phyloP scores from a whole-genome alignment of 805 yeast genomes.

The Millerozyma miso region DNA sequence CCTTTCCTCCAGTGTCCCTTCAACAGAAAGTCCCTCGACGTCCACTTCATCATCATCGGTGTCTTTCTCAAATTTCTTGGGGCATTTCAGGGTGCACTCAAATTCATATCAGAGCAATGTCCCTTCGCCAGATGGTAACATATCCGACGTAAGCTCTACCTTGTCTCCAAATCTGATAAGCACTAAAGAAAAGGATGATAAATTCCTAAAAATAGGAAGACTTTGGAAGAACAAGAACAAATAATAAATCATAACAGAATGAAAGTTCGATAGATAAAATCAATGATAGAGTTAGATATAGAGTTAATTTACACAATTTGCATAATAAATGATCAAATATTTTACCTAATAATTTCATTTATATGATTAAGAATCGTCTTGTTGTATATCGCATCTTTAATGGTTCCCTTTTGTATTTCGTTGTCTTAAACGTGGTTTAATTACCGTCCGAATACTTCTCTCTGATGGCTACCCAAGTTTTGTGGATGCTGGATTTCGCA shows the following conservation, averaged over 20 bases:
- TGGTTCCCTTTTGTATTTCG: too few relatives aligned
- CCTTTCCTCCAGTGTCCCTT: not conserved
- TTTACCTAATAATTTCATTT: too few relatives aligned
- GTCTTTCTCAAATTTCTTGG: constrained; percentile 12
- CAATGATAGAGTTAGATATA: not conserved
- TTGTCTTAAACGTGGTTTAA: too few relatives aligned
- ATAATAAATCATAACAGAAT: constrained; percentile 1
- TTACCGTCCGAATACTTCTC: too few relatives aligned
- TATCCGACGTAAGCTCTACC: constrained; percentile 6
- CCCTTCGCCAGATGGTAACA: constrained; percentile 1
- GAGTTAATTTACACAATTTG: not conserved
- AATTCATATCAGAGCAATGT: constrained; percentile 1
- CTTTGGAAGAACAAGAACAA: constrained; percentile 6
- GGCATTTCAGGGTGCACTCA: constrained; percentile 11
- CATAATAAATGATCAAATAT: too few relatives aligned
- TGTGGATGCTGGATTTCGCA: constrained; percentile 4
- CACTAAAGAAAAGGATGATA: constrained; percentile 2
- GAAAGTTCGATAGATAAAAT: not conserved
- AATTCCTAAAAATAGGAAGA: constrained; percentile 3
- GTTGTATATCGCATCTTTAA: too few relatives aligned
- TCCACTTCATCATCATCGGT: constrained; percentile 3
- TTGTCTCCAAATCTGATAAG: constrained; percentile 5
- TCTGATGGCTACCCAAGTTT: not conserved
- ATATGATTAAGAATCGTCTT: too few relatives aligned
- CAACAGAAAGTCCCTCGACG: constrained; percentile 2